Conservation (phyloP, 2,329 filamentous ascomycete genomes). For the Ophidiomyces ophidiicola region DNA sequence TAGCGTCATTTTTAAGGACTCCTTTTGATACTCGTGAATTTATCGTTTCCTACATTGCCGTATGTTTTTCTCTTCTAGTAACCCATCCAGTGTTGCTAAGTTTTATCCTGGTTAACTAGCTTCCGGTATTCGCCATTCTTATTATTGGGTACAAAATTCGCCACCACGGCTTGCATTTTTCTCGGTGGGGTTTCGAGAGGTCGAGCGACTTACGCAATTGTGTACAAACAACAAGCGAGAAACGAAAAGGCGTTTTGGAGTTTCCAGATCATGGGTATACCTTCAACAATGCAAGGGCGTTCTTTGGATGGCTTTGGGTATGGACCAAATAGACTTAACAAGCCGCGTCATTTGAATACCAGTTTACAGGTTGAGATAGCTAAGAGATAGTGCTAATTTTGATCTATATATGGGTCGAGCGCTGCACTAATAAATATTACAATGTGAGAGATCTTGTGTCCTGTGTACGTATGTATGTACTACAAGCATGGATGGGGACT, state of each 20-base stretch:
- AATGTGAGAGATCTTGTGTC: no score
- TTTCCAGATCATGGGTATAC: conserved; percentile 27
- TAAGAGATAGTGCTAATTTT: no score
- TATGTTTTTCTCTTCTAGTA: conserved; percentile 19
- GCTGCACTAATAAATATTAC: no score
- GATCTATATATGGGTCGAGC: no score
- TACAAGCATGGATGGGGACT: no score
- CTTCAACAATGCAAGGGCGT: conserved; percentile 21
- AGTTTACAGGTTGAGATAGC: no score
- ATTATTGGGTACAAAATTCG: conserved; percentile 30
- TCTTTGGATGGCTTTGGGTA: conserved; percentile 29
- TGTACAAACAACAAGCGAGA: conserved; percentile 24
- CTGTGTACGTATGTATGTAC: no score
- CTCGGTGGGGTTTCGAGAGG: conserved; percentile 27
- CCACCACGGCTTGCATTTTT: conserved; percentile 26
- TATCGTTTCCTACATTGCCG: conserved; percentile 31
- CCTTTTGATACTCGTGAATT: conserved; percentile 30
- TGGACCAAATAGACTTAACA: conserved; percentile 27
- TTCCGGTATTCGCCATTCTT: conserved; percentile 29
- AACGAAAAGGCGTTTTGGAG: conserved; percentile 27
- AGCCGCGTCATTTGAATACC: no score
- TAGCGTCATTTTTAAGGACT: conserved; percentile 11
- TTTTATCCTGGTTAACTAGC: conserved; percentile 15
- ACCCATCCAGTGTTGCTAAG: background rate
- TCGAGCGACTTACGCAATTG: conserved; percentile 29